A percentile compares a stretch with the other conserved stretches of the same genome.
phyloP scores from a whole-genome alignment of 2,329 filamentous ascomycete genomes.

The Aspergillus ruber region DNA sequence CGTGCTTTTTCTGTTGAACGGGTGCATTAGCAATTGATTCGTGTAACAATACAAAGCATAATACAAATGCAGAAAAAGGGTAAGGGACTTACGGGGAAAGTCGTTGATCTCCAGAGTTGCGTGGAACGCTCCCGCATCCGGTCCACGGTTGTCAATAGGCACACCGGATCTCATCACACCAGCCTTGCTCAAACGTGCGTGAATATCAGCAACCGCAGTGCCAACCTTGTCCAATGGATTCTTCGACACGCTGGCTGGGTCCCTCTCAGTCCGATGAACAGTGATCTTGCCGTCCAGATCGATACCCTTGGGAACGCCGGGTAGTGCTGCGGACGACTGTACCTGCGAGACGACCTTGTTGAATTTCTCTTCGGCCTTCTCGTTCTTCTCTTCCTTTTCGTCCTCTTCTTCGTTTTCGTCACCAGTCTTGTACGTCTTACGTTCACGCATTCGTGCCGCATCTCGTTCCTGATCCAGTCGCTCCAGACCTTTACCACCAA shows the following conservation, averaged over 20 bases:
- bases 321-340: constrained; percentile 53
- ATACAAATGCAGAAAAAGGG: neutral
- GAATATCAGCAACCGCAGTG: constrained; percentile 86
- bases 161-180: constrained; percentile 86
- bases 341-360: constrained; percentile 59
- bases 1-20: constrained; percentile 68
- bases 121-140: constrained; percentile 93
- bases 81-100: constrained; percentile 63
- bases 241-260: constrained; percentile 43
- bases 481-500: constrained; percentile 91
- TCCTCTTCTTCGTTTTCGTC: constrained; percentile 74
- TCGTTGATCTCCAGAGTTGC: constrained; percentile 98
- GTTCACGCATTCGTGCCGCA: constrained; percentile 75
- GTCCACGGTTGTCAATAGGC: constrained; percentile 96
- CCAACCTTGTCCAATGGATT: constrained; percentile 78
- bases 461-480: constrained; percentile 86
- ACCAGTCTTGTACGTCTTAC: constrained; percentile 82
- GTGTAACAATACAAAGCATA: constrained; percentile 6
- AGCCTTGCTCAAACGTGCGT: constrained; percentile 79
- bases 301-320: constrained; percentile 49
- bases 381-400: constrained; percentile 61
- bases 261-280: constrained; percentile 63
- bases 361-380: constrained; percentile 53
- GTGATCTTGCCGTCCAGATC: constrained; percentile 64
- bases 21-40: neutral